A percentile compares a stretch with the other conserved stretches of the same genome.
Conservation (phyloP, 176 grass and related monocot species). For the Carex myosuroides region DNA sequence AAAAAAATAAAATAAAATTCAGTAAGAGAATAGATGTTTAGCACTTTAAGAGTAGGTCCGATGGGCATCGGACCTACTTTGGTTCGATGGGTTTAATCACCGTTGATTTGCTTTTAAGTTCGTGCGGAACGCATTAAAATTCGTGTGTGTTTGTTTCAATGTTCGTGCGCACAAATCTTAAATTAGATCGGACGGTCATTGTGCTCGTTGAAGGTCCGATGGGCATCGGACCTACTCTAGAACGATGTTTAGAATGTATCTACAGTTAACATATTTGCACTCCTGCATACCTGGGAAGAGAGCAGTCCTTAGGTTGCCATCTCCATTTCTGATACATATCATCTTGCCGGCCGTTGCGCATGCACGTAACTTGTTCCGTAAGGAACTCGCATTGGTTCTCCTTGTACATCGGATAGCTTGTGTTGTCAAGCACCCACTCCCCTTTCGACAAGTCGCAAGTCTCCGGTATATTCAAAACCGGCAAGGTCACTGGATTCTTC, state of each 20-base stretch:
- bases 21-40: not conserved
- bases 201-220: no score
- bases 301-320: constrained; percentile 74
- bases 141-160: no score
- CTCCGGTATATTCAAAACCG: constrained; percentile 3
- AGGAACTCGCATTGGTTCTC: constrained; percentile 65
- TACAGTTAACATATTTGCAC: not conserved
- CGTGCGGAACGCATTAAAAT: no score
- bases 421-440: constrained; percentile 61
- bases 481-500: not conserved
- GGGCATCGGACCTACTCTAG: no score
- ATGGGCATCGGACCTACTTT: no score
- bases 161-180: no score
- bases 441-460: constrained; percentile 58
- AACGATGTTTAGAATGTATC: not conserved
- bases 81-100: no score
- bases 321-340: constrained; percentile 87
- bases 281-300: constrained; percentile 53
- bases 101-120: no score
- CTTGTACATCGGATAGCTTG: constrained; percentile 50
- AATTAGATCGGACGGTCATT: no score
- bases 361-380: constrained; percentile 92
- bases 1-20: not conserved
- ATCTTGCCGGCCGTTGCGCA: constrained; percentile 79
- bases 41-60: no score